Conservation (phyloP, 805 yeast genomes). For the Grigorovia yakushimaensis region DNA sequence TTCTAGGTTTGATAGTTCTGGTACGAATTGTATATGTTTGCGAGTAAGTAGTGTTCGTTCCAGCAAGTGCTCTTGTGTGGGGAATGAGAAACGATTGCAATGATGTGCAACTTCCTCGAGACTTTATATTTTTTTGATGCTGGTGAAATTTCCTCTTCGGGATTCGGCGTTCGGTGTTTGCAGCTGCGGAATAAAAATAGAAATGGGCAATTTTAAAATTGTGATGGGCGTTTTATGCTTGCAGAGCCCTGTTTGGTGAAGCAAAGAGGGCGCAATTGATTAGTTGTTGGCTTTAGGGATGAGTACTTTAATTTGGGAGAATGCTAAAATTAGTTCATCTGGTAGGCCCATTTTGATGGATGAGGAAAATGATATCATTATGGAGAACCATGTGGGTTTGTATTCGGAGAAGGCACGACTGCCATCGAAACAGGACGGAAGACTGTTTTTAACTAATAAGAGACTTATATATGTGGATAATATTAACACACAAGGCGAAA, state of each 20-base stretch:
- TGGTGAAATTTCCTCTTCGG: neutral
- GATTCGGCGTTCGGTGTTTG: neutral
- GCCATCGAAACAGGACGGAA: constrained; percentile 56
- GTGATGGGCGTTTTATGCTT: no score
- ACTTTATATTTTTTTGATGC: neutral
- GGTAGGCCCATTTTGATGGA: constrained; percentile 33
- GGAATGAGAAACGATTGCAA: no score
- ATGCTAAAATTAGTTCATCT: constrained; percentile 26
- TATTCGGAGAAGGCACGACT: constrained; percentile 71
- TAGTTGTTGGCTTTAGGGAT: no score
- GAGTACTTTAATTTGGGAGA: constrained; percentile 31
- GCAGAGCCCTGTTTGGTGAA: no score
- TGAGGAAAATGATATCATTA: constrained; percentile 42
- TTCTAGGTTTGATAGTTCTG: no score
- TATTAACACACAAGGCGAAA: constrained; percentile 29
- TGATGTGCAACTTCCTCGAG: neutral
- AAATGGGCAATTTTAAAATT: no score
- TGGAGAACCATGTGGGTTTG: constrained; percentile 54
- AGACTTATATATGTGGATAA: constrained; percentile 68
- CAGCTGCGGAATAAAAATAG: neutral
- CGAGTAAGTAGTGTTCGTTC: no score
- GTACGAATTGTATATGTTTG: no score
- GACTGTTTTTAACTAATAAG: constrained; percentile 65
- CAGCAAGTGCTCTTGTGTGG: no score
- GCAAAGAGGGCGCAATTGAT: no score